Base-by-base conservation (phyloP, 2,329 filamentous ascomycete genomes). In the Microsporum ferrugineum region DNA sequence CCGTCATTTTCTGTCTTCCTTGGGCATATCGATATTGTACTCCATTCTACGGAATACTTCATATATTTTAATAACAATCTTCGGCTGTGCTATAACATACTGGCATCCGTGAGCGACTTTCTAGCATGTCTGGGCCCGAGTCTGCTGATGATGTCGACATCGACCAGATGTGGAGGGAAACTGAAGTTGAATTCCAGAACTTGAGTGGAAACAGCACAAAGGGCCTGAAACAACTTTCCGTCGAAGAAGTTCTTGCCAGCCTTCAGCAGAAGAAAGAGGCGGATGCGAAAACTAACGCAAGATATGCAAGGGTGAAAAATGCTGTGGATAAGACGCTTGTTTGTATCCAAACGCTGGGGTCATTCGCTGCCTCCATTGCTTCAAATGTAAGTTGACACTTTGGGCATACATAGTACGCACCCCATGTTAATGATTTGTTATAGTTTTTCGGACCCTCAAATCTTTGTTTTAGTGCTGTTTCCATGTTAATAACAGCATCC, bases 391-490 rank as follows among this genome's bases (percentile, higher is more conserved):
- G 65, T 53, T 34, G 17, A 10, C 17, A 34, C 57, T 8, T 34
- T 17, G 14, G 7, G 14, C 10, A 23, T 27, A 33, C 8, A n/a
- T 7, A 29, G 6, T 17, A n/a, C 36, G 23, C 14, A 7, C 7
- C 1, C 43, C 29, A 12, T 27, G 17, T 36, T 51, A 58, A 14
- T 31, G 49, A 53, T 5, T 58, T 39, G 17, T 14, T 23, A 5
- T n/a, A 68, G 66, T 64, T 68, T 3, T 71, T 71, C 60, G 68
- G 64, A 12, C 69, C 69, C 0, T 64, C 65, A 17, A 63, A 58
- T 23, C 65, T 71, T 5, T 71, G 69, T 60, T 70, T 71, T 62
- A 70, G 69, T 59, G 70, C 69, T 1, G 66, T 71, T 41, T 67
- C 65, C 0, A 70, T 68, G 59, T 65, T 71, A 5, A 67, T 71